phyloP scores from a whole-genome alignment of 768 basidiomycete species.

The Chiua virens region DNA sequence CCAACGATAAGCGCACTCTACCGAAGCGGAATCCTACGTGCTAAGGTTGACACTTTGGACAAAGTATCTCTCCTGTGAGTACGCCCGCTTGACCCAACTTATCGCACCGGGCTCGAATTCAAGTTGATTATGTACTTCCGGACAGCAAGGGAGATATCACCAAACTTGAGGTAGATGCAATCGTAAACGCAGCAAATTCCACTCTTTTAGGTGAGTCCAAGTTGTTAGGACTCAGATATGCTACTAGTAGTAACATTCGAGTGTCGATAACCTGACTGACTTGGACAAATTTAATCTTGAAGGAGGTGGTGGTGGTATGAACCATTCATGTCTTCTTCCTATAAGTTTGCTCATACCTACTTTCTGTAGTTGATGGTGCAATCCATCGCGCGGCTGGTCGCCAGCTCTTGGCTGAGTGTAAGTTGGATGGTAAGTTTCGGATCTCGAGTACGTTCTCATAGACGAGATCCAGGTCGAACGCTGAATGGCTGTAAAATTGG shows the following conservation, averaged over 20 bases:
- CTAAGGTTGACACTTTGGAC: conserved; percentile 42
- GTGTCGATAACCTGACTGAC: not conserved
- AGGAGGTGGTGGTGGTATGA: conserved; percentile 80
- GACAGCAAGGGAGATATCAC: conserved; percentile 80
- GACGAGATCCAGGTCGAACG: conserved; percentile 60
- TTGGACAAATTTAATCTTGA: not conserved
- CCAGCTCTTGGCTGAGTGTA: conserved; percentile 68
- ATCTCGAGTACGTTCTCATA: conserved; percentile 1
- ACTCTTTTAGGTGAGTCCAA: conserved; percentile 58
- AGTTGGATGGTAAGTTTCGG: conserved; percentile 17
- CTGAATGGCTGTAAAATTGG: conserved; percentile 72
- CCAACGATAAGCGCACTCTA: conserved; percentile 59
- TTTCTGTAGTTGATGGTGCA: conserved; percentile 68
- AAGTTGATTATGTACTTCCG: not conserved
- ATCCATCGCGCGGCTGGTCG: conserved; percentile 77
- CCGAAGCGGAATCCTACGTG: conserved; percentile 38
- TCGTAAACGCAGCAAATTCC: conserved; percentile 83
- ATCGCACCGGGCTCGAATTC: not conserved
- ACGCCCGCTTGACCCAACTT: not conserved
- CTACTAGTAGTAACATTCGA: not conserved
- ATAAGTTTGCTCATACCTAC: not conserved
- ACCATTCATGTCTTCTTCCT: not conserved
- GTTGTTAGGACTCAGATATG: too few species aligned
- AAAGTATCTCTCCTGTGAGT: conserved; percentile 71
- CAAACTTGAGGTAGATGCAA: conserved; percentile 61